phyloP scores from a whole-genome alignment of 495 filamentous ascomycete genomes.

The Evansstolkia leycettana region DNA sequence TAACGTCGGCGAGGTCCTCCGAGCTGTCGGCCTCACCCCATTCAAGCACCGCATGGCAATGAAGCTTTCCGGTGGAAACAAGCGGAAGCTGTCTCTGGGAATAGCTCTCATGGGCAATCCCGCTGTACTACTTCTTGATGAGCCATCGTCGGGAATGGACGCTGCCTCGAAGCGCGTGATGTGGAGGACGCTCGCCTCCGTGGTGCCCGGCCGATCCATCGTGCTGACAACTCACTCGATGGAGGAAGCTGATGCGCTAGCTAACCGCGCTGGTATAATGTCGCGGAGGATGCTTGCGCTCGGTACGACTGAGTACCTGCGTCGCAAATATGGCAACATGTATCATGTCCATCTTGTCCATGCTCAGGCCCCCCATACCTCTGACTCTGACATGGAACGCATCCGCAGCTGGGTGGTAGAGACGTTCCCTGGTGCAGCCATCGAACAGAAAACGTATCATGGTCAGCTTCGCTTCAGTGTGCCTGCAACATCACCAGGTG shows the following conservation, averaged over 20 bases:
- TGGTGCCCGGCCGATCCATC: slow-evolving; percentile 23
- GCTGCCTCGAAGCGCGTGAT: slow-evolving; percentile 37
- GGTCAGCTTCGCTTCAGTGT: slow-evolving; percentile 73
- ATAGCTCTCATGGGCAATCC: slow-evolving; percentile 40
- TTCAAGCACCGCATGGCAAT: slow-evolving; percentile 29
- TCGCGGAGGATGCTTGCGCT: slow-evolving; percentile 29
- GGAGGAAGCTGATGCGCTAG: slow-evolving; percentile 35
- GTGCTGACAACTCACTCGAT: slow-evolving; percentile 34
- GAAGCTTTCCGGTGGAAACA: slow-evolving; percentile 41
- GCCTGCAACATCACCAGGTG: slow-evolving; percentile 26
- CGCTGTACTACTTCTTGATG: slow-evolving; percentile 35
- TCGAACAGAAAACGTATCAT: slow-evolving; percentile 67
- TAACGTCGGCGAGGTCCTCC: slow-evolving; percentile 36
- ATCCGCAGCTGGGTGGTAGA: slow-evolving; percentile 48
- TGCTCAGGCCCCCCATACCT: slow-evolving; percentile 55
- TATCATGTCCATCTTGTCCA: slow-evolving; percentile 50
- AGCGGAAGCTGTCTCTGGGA: slow-evolving; percentile 39
- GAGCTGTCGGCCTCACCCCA: slow-evolving; percentile 25
- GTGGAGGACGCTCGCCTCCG: slow-evolving; percentile 31
- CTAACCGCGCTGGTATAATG: slow-evolving; percentile 30
- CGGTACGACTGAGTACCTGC: slow-evolving; percentile 24
- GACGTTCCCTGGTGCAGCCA: slow-evolving; percentile 42
- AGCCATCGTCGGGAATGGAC: slow-evolving; percentile 38
- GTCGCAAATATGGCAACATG: slow-evolving; percentile 24
- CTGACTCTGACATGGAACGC: slow-evolving; percentile 47